These are phyloP conservation scores for Vigna radiata DNA, from an alignment of 306 rosid species.

Conservation along the genomic window DNA sequence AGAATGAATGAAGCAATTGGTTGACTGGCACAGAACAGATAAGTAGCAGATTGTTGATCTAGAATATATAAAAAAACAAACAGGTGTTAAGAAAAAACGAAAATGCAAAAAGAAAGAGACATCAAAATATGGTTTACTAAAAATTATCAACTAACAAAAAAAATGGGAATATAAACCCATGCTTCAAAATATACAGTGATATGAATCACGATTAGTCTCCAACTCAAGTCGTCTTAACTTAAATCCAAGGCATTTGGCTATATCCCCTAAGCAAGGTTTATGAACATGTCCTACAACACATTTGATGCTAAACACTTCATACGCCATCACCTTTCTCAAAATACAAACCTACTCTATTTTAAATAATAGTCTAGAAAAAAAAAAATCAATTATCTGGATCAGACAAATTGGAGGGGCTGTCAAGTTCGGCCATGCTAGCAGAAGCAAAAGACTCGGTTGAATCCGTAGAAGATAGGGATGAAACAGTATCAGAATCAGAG, in stretches of 20 bases:
- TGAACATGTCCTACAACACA: slow-evolving; percentile 29
- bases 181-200: too few species aligned
- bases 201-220: not conserved
- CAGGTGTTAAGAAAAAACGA: too few species aligned
- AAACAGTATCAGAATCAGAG: slow-evolving; percentile 76
- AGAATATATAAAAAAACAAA: too few species aligned
- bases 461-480: slow-evolving; percentile 75
- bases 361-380: slow-evolving; percentile 13
- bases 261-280: slow-evolving; percentile 31
- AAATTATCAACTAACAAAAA: too few species aligned
- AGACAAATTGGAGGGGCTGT: slow-evolving; percentile 75
- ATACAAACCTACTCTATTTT: slow-evolving; percentile 40
- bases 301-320: slow-evolving; percentile 14
- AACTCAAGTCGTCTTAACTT: not conserved
- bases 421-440: slow-evolving; percentile 95
- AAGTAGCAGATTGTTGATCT: too few species aligned
- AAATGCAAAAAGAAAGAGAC: too few species aligned
- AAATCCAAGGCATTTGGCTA: slow-evolving; percentile 27
- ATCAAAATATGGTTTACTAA: too few species aligned
- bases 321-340: slow-evolving; percentile 19
- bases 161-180: too few species aligned
- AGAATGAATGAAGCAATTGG: too few species aligned
- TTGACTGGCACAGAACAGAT: too few species aligned
- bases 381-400: slow-evolving; percentile 57
- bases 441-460: slow-evolving; percentile 91